A percentile compares a stretch with the other conserved stretches of the same genome.
These are phyloP conservation scores for Phragmites australis DNA, from an alignment of 176 grass and related monocot species.

Conservation along the genomic window DNA sequence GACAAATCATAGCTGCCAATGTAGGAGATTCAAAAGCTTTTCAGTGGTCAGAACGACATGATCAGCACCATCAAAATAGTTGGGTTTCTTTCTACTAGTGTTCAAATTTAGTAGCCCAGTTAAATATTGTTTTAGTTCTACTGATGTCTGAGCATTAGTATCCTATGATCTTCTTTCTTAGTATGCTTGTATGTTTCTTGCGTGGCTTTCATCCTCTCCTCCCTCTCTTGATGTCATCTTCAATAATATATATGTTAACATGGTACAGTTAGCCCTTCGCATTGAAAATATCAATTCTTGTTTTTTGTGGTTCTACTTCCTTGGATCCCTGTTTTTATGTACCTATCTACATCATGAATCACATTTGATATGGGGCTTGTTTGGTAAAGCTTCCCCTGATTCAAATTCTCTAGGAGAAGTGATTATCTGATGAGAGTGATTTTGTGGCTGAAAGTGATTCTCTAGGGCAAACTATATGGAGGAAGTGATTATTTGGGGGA, in stretches of 20 bases:
- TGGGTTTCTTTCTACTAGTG: slow-evolving; percentile 39
- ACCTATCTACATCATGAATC: slow-evolving; percentile 4
- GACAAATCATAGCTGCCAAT: slow-evolving; percentile 80
- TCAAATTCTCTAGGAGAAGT: no score
- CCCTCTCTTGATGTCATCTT: neutral
- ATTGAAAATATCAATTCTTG: slow-evolving; percentile 17
- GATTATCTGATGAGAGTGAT: no score
- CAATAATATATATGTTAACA: neutral
- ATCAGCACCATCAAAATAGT: slow-evolving; percentile 45
- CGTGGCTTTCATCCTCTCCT: neutral
- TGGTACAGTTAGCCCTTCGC: neutral
- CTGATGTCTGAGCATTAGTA: neutral
- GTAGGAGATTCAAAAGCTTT: slow-evolving; percentile 93
- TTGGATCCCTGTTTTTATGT: slow-evolving; percentile 12
- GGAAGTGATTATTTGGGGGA: no score
- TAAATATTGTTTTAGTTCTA: neutral
- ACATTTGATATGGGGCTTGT: no score
- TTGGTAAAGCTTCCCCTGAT: no score
- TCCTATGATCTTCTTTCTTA: no score
- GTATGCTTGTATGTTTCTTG: no score
- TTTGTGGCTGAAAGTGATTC: no score
- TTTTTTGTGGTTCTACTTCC: slow-evolving; percentile 6
- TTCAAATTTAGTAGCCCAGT: slow-evolving; percentile 14
- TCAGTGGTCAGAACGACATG: slow-evolving; percentile 71
- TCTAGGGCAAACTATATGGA: no score